Evolutionary conservation across 768 basidiomycete genomes (phyloP).

Genomic region (Erythrobasidium yunnanense): DNA sequence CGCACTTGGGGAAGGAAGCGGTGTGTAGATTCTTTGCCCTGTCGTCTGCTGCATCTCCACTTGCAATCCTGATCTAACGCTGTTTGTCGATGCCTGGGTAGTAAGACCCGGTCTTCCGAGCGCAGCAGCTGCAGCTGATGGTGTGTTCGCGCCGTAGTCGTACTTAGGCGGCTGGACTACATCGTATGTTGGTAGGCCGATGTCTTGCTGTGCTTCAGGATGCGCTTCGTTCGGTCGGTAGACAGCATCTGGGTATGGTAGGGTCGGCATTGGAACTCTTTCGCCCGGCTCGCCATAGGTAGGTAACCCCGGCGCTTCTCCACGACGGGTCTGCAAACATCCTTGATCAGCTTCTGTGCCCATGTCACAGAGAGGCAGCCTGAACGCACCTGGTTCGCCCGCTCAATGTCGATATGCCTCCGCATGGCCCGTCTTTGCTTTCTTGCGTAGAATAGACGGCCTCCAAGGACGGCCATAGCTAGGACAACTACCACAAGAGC

Average conservation of each 20-base stretch:
- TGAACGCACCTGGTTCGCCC: background rate
- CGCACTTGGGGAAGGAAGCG: too few relatives aligned
- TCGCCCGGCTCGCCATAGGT: background rate
- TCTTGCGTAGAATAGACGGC: conserved; percentile 1
- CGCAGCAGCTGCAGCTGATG: background rate
- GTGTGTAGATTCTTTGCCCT: too few relatives aligned
- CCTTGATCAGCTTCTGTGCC: background rate
- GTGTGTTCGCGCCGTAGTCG: background rate
- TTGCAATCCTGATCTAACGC: too few relatives aligned
- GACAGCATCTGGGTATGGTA: conserved; percentile 9
- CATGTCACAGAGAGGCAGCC: background rate
- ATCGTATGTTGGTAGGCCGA: background rate
- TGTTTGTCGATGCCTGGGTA: too few relatives aligned
- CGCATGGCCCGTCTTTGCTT: background rate
- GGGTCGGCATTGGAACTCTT: conserved; percentile 6
- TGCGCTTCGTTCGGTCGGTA: background rate
- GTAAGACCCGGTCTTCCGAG: too few relatives aligned
- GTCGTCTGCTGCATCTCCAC: too few relatives aligned
- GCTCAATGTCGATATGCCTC: background rate
- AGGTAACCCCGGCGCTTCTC: conserved; percentile 11
- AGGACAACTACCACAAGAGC: conserved; percentile 3
- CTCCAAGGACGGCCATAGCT: conserved; percentile 2
- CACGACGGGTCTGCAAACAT: background rate
- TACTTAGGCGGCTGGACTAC: conserved; percentile 3
- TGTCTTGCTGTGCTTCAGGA: background rate